phyloP scores from a whole-genome alignment of 1,284 basidiomycete species.

The Chalciporus sp. region DNA sequence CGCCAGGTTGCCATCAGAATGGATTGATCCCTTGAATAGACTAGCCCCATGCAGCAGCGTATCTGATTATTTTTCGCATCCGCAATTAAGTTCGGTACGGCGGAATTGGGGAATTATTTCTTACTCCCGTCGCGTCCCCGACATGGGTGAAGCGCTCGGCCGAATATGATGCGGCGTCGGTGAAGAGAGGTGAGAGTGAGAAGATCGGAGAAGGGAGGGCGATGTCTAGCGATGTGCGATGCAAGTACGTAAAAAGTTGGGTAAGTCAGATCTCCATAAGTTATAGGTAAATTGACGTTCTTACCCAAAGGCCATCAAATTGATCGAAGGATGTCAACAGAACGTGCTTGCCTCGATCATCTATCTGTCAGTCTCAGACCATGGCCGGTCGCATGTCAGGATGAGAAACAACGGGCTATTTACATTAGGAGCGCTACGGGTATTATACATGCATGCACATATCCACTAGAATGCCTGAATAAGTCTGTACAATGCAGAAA shows the following conservation, averaged over 20 bases:
- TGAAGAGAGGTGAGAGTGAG: slow-evolving; percentile 1
- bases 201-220: slow-evolving; percentile 11
- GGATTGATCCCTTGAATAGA: slow-evolving; percentile 28
- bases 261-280: slow-evolving; percentile 27
- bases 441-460: slow-evolving; percentile 42
- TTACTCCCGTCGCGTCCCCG: slow-evolving; percentile 5
- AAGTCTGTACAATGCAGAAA: slow-evolving; percentile 38
- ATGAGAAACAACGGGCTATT: slow-evolving; percentile 25
- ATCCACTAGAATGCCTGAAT: slow-evolving; percentile 39
- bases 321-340: slow-evolving; percentile 22
- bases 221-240: background rate
- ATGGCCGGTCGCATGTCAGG: slow-evolving; percentile 1
- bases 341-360: slow-evolving; percentile 18
- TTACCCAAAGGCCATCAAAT: slow-evolving; percentile 32
- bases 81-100: slow-evolving; percentile 10
- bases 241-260: slow-evolving; percentile 26
- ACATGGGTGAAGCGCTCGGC: slow-evolving; percentile 7
- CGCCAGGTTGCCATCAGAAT: slow-evolving; percentile 35
- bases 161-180: slow-evolving; percentile 9
- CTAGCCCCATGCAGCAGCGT: slow-evolving; percentile 8
- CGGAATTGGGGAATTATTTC: slow-evolving; percentile 2
- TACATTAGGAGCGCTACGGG: slow-evolving; percentile 33
- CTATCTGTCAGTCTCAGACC: background rate
- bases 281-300: slow-evolving; percentile 28
- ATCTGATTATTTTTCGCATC: background rate